These are phyloP conservation scores for Schrenkiella parvula DNA, from an alignment of 345 rosid species.

Conservation along the genomic window DNA sequence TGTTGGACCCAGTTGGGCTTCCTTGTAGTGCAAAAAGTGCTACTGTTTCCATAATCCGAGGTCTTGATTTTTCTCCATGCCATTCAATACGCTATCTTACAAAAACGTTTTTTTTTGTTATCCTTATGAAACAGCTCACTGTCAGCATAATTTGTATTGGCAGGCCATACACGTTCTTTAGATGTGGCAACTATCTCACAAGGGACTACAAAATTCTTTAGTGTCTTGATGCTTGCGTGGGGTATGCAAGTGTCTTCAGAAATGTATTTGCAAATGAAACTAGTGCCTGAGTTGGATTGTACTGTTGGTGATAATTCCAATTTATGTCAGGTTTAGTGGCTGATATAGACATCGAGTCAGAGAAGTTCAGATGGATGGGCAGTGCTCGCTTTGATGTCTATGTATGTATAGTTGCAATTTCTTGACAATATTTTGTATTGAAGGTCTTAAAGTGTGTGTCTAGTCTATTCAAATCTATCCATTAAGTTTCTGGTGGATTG, in stretches of 20 bases:
- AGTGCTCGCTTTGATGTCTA: conserved; percentile 77
- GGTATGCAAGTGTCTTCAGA: conserved; percentile 40
- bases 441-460: background rate
- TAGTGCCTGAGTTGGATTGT: background rate
- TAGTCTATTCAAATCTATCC: background rate
- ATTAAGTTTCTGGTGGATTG: background rate
- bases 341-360: conserved; percentile 93
- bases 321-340: conserved; percentile 74
- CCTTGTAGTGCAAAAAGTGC: conserved; percentile 66
- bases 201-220: conserved; percentile 61
- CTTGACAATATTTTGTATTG: background rate
- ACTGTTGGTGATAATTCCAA: background rate
- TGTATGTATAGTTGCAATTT: conserved; percentile 54
- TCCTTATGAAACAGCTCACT: background rate
- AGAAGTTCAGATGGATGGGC: conserved; percentile 96
- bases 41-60: conserved; percentile 74
- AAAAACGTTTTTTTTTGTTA: background rate
- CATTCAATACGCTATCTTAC: background rate
- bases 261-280: background rate
- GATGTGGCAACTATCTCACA: conserved; percentile 86
- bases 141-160: conserved; percentile 13
- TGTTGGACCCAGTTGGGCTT: conserved; percentile 70
- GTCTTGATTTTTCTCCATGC: conserved; percentile 40
- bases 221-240: conserved; percentile 97
- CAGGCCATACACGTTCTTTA: conserved; percentile 68